phyloP scores from a whole-genome alignment of 345 rosid species.

The Laguncularia racemosa region DNA sequence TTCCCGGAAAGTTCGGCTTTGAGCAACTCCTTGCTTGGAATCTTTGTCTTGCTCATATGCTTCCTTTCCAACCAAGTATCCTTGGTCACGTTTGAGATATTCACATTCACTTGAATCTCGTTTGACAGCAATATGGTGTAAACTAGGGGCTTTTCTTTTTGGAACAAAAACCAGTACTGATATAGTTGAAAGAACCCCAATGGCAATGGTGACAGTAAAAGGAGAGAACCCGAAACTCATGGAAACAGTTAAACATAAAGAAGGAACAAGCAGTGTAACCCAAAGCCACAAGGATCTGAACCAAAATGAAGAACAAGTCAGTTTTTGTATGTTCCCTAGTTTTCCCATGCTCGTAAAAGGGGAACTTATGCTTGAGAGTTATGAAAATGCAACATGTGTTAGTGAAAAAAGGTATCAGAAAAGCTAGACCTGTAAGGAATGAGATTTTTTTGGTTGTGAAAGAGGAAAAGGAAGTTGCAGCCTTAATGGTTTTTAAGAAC shows the following conservation, averaged over 20 bases:
- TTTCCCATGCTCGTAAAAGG: slow-evolving; percentile 3
- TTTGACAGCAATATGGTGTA: no score
- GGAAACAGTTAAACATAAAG: not conserved
- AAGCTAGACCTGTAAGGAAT: no score
- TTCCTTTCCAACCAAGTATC: no score
- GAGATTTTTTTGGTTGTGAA: no score
- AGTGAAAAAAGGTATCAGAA: no score
- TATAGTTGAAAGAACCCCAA: not conserved
- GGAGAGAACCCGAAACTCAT: slow-evolving; percentile 2
- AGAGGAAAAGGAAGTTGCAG: no score
- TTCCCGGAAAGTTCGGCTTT: not conserved
- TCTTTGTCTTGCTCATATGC: no score
- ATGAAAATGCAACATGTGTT: no score
- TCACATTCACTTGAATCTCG: no score
- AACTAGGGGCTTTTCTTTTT: not conserved
- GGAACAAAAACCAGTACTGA: not conserved
- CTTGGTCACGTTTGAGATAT: no score
- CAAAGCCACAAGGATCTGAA: not conserved
- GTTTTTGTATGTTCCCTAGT: not conserved
- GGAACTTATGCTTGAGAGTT: not conserved
- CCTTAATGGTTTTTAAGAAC: no score
- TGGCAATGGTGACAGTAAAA: slow-evolving; percentile 1
- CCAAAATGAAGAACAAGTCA: not conserved
- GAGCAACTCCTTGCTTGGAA: no score
- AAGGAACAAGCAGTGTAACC: slow-evolving; percentile 3